These are phyloP conservation scores for Ganoderma sinense DNA, from an alignment of 1,284 basidiomycete genomes.

Conservation along the genomic window DNA sequence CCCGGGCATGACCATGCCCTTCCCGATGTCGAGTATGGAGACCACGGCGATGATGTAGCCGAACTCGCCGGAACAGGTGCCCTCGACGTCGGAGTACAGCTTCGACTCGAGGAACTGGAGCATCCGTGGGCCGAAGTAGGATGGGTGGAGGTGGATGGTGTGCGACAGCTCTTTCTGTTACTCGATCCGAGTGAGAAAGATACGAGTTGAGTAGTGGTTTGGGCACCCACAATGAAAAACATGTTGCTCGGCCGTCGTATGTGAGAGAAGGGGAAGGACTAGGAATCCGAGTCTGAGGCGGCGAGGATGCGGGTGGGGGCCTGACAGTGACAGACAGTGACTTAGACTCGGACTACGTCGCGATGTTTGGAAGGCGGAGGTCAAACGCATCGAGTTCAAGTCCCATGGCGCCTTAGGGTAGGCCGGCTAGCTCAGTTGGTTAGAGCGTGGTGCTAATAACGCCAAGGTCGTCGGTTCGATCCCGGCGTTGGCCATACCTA, in stretches of 20 bases:
- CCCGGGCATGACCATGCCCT: slow-evolving; percentile 91
- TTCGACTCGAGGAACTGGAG: slow-evolving; percentile 92
- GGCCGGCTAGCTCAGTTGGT: slow-evolving; percentile 15
- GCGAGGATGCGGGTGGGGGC: neutral
- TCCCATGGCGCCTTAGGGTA: no score
- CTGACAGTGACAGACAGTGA: no score
- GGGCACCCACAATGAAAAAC: slow-evolving; percentile 78
- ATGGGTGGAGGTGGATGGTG: slow-evolving; percentile 95
- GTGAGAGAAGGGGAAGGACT: neutral
- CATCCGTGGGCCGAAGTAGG: slow-evolving; percentile 97
- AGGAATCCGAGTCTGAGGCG: neutral
- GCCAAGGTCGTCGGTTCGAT: slow-evolving; percentile 17
- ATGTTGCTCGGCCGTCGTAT: slow-evolving; percentile 44
- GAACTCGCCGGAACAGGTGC: slow-evolving; percentile 94
- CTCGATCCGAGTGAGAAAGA: slow-evolving; percentile 6
- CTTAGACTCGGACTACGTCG: no score
- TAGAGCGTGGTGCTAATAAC: slow-evolving; percentile 17
- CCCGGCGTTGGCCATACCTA: slow-evolving; percentile 15
- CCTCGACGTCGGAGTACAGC: slow-evolving; percentile 96
- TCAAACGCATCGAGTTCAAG: no score
- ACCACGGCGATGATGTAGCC: slow-evolving; percentile 99
- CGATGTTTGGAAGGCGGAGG: no score
- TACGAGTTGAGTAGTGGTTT: slow-evolving; percentile 19
- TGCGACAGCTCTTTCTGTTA: slow-evolving; percentile 92
- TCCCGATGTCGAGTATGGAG: slow-evolving; percentile 87